A percentile compares a stretch with the other conserved stretches of the same genome.
Conservation (phyloP, 2,329 filamentous ascomycete genomes). For the Chaetothyriales sp. region DNA sequence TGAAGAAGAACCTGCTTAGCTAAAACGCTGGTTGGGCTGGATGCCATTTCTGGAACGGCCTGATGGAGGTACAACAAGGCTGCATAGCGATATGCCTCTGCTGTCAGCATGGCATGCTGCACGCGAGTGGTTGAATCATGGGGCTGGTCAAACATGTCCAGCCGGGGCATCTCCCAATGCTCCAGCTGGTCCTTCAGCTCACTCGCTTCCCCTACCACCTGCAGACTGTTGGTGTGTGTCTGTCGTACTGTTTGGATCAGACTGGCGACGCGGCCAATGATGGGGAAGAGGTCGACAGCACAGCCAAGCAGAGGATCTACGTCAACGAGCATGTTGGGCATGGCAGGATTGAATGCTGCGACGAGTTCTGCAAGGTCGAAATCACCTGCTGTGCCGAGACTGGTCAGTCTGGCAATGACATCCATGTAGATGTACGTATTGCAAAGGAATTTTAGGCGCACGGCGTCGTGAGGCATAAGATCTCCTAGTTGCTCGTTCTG, state of each 20-base stretch:
- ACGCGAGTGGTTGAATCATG: slow-evolving; percentile 49
- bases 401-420: slow-evolving; percentile 53
- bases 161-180: slow-evolving; percentile 43
- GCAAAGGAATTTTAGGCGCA: slow-evolving; percentile 49
- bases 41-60: slow-evolving; percentile 53
- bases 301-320: slow-evolving; percentile 61
- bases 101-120: slow-evolving; percentile 50
- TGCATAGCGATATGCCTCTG: slow-evolving; percentile 52
- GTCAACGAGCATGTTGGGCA: slow-evolving; percentile 31
- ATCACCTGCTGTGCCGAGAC: slow-evolving; percentile 42
- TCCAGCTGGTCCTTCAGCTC: slow-evolving; percentile 46
- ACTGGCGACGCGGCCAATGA: slow-evolving; percentile 51
- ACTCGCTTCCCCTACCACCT: slow-evolving; percentile 47
- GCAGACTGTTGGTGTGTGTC: slow-evolving; percentile 39
- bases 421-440: slow-evolving; percentile 63
- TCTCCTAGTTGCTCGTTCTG: slow-evolving; percentile 14
- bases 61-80: slow-evolving; percentile 52
- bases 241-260: slow-evolving; percentile 49
- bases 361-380: slow-evolving; percentile 38
- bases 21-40: slow-evolving; percentile 39
- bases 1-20: slow-evolving; percentile 47
- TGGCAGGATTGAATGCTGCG: slow-evolving; percentile 23
- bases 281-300: slow-evolving; percentile 50
- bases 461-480: slow-evolving; percentile 20
- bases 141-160: slow-evolving; percentile 39